Percentiles rank a stretch among this genome's conserved stretches.
Conservation (phyloP, 495 filamentous ascomycete species). For the Talaromyces stipitatus region DNA sequence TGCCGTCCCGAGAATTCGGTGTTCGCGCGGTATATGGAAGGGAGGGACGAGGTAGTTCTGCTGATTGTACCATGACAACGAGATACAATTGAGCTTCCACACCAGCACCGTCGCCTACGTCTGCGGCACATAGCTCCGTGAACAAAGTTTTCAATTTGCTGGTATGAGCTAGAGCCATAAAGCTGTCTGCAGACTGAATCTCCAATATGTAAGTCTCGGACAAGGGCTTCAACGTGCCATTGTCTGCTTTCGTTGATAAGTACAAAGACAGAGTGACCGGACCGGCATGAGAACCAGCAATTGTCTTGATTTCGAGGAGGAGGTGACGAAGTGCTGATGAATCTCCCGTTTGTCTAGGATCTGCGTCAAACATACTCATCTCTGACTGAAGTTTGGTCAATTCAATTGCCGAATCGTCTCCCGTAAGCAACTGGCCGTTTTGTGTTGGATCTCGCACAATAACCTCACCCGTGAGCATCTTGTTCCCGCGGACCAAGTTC, state of each 20-base stretch:
- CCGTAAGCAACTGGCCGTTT: constrained; percentile 78
- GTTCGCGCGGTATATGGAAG: constrained; percentile 17
- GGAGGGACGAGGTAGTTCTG: constrained; percentile 44
- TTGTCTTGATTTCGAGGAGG: constrained; percentile 71
- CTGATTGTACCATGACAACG: constrained; percentile 70
- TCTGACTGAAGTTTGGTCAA: constrained; percentile 85
- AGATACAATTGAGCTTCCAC: constrained; percentile 66
- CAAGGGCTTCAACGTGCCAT: constrained; percentile 53
- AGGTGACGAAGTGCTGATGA: constrained; percentile 73
- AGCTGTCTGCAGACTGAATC: constrained; percentile 62
- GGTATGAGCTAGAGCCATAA: constrained; percentile 47
- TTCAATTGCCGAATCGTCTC: constrained; percentile 87
- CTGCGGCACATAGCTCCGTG: constrained; percentile 69
- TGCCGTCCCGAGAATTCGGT: constrained; percentile 30
- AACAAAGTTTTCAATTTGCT: constrained; percentile 78
- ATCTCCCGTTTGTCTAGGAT: constrained; percentile 59
- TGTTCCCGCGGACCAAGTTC: constrained; percentile 90
- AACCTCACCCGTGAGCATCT: constrained; percentile 81
- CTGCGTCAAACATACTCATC: constrained; percentile 88
- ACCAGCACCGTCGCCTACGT: constrained; percentile 71
- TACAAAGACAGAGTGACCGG: constrained; percentile 72
- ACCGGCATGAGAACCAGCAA: constrained; percentile 63
- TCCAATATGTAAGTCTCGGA: constrained; percentile 81
- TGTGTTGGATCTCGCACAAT: constrained; percentile 85
- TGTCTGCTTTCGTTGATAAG: constrained; percentile 61